Conservation (phyloP, 2,329 filamentous ascomycete species). For the Cercospora brassicicola region DNA sequence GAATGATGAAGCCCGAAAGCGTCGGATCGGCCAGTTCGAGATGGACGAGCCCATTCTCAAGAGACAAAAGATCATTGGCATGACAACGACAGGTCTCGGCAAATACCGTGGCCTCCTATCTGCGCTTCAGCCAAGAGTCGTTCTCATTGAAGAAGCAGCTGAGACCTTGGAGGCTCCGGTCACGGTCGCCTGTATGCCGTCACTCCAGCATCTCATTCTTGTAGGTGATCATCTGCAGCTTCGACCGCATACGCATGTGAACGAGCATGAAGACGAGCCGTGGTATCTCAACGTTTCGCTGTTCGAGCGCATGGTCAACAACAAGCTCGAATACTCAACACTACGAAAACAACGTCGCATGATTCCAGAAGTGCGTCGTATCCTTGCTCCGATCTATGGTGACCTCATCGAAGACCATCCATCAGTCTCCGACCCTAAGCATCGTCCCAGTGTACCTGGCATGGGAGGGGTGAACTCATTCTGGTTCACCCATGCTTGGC, state of each 20-base stretch:
- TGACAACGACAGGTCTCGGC: constrained; percentile 77
- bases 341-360: constrained; percentile 70
- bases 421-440: constrained; percentile 49
- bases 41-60: constrained; percentile 62
- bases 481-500: constrained; percentile 66
- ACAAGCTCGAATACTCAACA: constrained; percentile 62
- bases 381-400: constrained; percentile 63
- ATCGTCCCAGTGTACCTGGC: constrained; percentile 57
- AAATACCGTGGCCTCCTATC: constrained; percentile 74
- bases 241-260: constrained; percentile 66
- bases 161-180: constrained; percentile 70
- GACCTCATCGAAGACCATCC: constrained; percentile 58
- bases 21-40: constrained; percentile 61
- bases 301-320: constrained; percentile 74
- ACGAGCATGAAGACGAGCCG: constrained; percentile 59
- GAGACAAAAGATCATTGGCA: constrained; percentile 60
- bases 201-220: constrained; percentile 64
- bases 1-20: constrained; percentile 50
- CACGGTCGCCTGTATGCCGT: constrained; percentile 60
- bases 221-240: constrained; percentile 79
- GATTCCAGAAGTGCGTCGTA: constrained; percentile 65
- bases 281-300: constrained; percentile 72
- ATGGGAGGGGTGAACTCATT: constrained; percentile 63
- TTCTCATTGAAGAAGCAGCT: constrained; percentile 78
- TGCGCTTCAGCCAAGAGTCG: constrained; percentile 63